Evolutionary conservation across 129 eudicot genomes (phyloP).

Genomic region (Saussurea involucrata): DNA sequence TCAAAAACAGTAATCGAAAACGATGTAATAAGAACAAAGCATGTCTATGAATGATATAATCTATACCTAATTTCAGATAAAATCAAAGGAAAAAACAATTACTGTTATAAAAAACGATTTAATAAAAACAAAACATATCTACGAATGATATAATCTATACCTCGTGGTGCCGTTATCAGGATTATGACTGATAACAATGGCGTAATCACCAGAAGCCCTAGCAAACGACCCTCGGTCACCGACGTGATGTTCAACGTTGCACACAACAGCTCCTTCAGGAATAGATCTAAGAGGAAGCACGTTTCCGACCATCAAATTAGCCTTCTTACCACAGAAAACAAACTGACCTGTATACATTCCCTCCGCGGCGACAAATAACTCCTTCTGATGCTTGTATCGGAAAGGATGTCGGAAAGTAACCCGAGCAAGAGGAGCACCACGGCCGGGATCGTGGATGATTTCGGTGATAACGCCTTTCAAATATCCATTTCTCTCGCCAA

Average conservation of each 20-base stretch:
- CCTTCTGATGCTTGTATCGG: slow-evolving; percentile 88
- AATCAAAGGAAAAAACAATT: background rate
- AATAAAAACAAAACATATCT: slow-evolving; percentile 10
- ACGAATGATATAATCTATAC: slow-evolving; percentile 33
- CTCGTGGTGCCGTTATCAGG: slow-evolving; percentile 81
- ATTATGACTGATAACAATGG: slow-evolving; percentile 74
- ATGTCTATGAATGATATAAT: no score
- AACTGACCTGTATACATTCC: slow-evolving; percentile 89
- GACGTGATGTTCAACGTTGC: slow-evolving; percentile 82
- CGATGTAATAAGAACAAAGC: no score
- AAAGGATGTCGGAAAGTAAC: slow-evolving; percentile 91
- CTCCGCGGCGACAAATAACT: slow-evolving; percentile 77
- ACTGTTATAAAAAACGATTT: background rate
- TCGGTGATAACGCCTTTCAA: slow-evolving; percentile 78
- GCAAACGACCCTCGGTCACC: slow-evolving; percentile 88
- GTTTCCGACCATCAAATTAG: slow-evolving; percentile 69
- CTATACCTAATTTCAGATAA: no score
- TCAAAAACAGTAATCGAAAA: background rate
- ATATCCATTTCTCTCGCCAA: slow-evolving; percentile 88
- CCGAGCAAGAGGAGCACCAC: slow-evolving; percentile 82
- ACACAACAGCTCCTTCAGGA: slow-evolving; percentile 84
- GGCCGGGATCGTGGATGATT: slow-evolving; percentile 86
- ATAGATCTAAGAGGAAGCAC: slow-evolving; percentile 69
- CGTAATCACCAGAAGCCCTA: slow-evolving; percentile 85
- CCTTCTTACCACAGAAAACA: slow-evolving; percentile 78